Evolutionary conservation across 2,329 filamentous ascomycete species (phyloP).

Genomic region (Cercospora sp.): DNA sequence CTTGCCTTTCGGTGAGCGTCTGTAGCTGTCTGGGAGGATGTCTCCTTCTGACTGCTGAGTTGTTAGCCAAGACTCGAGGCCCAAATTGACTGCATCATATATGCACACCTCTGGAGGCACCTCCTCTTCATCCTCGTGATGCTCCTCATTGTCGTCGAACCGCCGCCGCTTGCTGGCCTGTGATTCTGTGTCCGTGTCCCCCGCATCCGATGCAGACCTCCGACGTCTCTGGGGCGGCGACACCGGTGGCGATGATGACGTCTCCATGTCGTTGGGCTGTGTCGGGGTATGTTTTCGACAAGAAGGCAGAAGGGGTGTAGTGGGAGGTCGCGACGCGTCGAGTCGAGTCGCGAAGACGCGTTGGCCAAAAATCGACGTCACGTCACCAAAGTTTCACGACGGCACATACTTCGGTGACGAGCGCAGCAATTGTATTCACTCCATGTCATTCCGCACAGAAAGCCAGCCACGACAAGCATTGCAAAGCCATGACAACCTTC

Average conservation of each 20-base stretch:
- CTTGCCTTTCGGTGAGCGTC: conserved; percentile 34
- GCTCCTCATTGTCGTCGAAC: conserved; percentile 12
- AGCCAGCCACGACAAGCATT: background rate
- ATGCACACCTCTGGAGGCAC: conserved; percentile 6
- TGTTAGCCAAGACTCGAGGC: background rate
- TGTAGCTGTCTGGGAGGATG: conserved; percentile 39
- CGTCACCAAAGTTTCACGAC: background rate
- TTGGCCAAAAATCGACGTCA: conserved; percentile 9
- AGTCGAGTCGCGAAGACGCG: background rate
- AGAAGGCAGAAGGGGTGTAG: background rate
- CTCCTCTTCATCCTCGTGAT: conserved; percentile 5
- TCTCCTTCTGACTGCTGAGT: conserved; percentile 18
- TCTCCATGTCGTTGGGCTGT: background rate
- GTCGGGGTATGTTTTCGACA: background rate
- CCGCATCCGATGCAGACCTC: conserved; percentile 14
- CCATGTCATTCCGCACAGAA: background rate
- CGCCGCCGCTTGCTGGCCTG: conserved; percentile 23
- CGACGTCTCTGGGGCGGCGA: conserved; percentile 23
- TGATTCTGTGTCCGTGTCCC: conserved; percentile 5
- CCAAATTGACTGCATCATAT: background rate
- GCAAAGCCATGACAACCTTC: background rate
- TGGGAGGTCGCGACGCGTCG: conserved; percentile 13
- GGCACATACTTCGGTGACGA: background rate
- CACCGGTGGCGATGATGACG: conserved; percentile 17
- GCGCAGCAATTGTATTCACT: background rate